Base-by-base conservation (phyloP, 371 early-diverging fungal genomes). In the Rhizopus stolonifer region DNA sequence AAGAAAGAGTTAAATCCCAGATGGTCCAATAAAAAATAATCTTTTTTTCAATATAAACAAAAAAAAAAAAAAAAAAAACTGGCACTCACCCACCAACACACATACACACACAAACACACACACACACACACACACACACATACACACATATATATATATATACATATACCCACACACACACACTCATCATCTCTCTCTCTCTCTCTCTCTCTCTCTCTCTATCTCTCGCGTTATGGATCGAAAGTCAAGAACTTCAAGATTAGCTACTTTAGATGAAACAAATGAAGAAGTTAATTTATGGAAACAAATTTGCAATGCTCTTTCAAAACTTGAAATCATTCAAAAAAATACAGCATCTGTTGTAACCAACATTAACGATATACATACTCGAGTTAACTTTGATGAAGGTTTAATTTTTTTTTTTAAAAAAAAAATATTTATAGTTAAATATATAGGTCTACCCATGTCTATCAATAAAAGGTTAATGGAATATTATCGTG, bases 281-380 rank as follows among this genome's bases (percentile, higher is more conserved):
- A 72, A 78, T 52, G 82, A 82, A 56, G 80, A 80, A 48, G 60
- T 72, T 5, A 77, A 62, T 24, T 49, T 82, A 26, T 82, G 82
- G 82, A 82, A 77, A 47, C 69, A 72, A 44, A 79, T 77, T 14
- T 71, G 79, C 36, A 64, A 64, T n/a, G 69, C 79, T 8, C 65
- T 82, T 22, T 61, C 67, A 18, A 73, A 74, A 36, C 59, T 82
- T 22, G 76, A 79, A 22, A 59, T 52, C 39, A 67, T 80, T 38
- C 79, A 77, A 50, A 74, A 74, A 47, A 65, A 70, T 18, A 72
- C 70, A 6, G 67, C 69, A 10, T 52, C 53, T 33, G 59, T 72
- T 29, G 54, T 79, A 17, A 61, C 56, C 7, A 66, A 61, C 44
- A 68, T 82, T 22, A 75, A 79, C 59, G 69, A 70, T 31, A 58